A percentile compares a stretch with the other conserved stretches of the same genome.
Evolutionary conservation across 148 eudicot genomes (phyloP).

Genomic region (Pharnaceum exiguum): DNA sequence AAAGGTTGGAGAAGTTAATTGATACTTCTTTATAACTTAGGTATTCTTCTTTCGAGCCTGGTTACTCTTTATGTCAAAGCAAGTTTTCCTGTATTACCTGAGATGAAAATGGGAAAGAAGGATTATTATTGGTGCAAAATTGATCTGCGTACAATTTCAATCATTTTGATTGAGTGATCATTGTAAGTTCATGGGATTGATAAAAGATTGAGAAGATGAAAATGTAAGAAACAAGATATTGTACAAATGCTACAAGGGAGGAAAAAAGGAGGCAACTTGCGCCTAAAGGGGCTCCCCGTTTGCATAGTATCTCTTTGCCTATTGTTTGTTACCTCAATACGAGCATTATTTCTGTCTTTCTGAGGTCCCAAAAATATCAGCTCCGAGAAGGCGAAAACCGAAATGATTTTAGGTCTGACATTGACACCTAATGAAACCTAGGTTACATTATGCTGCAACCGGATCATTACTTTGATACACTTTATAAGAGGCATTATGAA

Average conservation of each 20-base stretch:
- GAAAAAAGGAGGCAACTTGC: conserved; percentile 1
- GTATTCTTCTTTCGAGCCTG: conserved; percentile 5
- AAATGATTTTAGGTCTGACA: no score
- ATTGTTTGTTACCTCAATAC: no score
- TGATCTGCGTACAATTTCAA: conserved; percentile 11
- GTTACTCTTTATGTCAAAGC: not conserved
- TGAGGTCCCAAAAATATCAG: no score
- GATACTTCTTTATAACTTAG: not conserved
- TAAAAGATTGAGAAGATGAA: conserved; percentile 3
- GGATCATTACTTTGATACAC: no score
- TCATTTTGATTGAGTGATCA: conserved; percentile 22
- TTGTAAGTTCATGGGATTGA: conserved; percentile 12
- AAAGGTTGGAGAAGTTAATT: conserved; percentile 38
- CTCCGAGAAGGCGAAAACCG: no score
- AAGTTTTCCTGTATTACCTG: conserved; percentile 25
- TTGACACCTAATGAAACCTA: no score
- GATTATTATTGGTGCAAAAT: conserved; percentile 22
- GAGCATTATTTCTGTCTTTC: no score
- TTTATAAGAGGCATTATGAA: no score
- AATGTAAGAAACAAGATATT: not conserved
- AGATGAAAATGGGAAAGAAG: conserved; percentile 11
- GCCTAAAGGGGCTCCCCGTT: no score
- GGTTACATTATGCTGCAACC: no score
- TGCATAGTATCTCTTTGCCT: not conserved
- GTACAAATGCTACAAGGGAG: no score